Base-by-base conservation (phyloP, 164 flowering plant species). In the Litsea cubeba region DNA sequence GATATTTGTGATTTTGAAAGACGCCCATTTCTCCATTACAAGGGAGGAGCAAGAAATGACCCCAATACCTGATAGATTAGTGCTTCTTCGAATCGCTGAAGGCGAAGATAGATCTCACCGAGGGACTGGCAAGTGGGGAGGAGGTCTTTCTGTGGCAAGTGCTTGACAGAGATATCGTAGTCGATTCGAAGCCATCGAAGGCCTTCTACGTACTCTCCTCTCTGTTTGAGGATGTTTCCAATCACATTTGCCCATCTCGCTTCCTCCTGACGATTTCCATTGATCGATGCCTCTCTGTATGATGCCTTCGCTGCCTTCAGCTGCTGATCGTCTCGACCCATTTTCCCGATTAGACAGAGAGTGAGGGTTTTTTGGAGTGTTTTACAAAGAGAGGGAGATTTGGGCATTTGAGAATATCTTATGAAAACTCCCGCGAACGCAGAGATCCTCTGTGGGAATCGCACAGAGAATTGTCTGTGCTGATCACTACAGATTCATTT, bases 241-340 rank as follows among this genome's bases (percentile, higher is more conserved):
- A 96, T 90, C 50, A 89, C 82, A 68, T 94, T 96, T 58, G 98
- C 98, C 98, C 98, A 96, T 62, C 94, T 75, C 24, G 99, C 99
- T 78, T 96, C 97, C 76, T 96, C 99, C 81, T 83, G 85, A 1
- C 80, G 83, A 78, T 92, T 90, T 25, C 97, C 99, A 69, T 75
- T 87, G 62, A 69, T 79, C 73, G 73, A 62, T n/a, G 99, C 97
- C 50, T 70, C 82, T 77, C 82, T 79, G 81, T 87, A 92, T 30
- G 95, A 83, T 63, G 83, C 78, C 83, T 92, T 96, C 72, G 99
- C 98, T 14, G 84, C 72, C 32, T 62, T 77, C 24, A 96, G 76
- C 79, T 88, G 80, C 12, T 18, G 73, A 62, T 83, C 90, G 15
- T 88, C 91, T 71, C 76, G 62, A 46, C 22, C 76, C 82, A 82